phyloP scores from a whole-genome alignment of 2,329 filamentous ascomycete species.

The Tolypocladium paradoxum region DNA sequence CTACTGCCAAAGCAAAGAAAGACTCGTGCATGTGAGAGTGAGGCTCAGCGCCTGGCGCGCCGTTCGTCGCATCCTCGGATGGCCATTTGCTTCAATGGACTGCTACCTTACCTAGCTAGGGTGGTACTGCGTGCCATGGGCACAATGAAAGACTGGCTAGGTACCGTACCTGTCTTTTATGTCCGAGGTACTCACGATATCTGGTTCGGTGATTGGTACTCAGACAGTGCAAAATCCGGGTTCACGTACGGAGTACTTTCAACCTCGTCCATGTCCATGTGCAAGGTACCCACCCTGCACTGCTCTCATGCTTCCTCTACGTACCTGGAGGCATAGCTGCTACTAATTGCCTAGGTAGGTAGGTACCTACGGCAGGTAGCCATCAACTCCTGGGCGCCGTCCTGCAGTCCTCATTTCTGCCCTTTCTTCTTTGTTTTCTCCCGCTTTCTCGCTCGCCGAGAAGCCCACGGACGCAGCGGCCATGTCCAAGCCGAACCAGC shows the following conservation, averaged over 20 bases:
- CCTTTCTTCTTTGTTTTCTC: neutral
- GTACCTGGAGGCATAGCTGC: too few species aligned
- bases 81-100: neutral
- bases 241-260: too few species aligned
- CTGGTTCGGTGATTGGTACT: neutral
- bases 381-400: neutral
- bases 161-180: neutral
- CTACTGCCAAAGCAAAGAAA: neutral
- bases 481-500: conserved; percentile 53
- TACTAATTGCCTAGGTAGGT: too few species aligned
- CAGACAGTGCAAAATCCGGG: neutral
- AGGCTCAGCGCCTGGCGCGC: neutral
- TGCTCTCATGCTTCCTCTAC: too few species aligned
- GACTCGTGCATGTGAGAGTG: neutral
- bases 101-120: too few species aligned
- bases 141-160: neutral
- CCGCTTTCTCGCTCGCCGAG: neutral
- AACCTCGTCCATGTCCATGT: too few species aligned
- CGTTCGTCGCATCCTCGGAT: neutral
- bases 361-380: too few species aligned
- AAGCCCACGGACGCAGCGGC: neutral
- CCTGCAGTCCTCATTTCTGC: neutral
- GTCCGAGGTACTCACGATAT: too few species aligned
- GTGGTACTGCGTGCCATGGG: neutral
- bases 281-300: too few species aligned